Conservation (phyloP, 2,329 filamentous ascomycete genomes). For the Colletotrichum sidae region DNA sequence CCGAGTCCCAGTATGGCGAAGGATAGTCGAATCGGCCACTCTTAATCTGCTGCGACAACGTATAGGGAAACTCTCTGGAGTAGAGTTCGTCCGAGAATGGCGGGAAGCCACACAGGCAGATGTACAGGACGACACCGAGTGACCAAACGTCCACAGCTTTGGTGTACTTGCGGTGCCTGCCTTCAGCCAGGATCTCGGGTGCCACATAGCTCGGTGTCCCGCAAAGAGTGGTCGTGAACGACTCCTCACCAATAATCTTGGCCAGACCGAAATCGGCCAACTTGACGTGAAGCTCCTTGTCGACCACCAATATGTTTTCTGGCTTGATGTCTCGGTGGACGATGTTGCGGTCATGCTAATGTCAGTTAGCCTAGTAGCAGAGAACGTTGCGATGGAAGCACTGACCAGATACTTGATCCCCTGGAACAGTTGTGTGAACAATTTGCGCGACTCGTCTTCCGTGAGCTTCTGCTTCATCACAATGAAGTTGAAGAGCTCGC, state of each 20-base stretch:
- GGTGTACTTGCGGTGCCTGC: constrained; percentile 87
- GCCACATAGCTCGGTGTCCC: constrained; percentile 98
- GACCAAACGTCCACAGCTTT: constrained; percentile 98
- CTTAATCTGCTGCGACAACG: constrained; percentile 89
- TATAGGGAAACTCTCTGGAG: constrained; percentile 84
- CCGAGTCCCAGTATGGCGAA: constrained; percentile 93
- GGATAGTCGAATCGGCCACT: constrained; percentile 92
- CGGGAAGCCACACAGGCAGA: constrained; percentile 95
- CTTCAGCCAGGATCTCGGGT: constrained; percentile 90
- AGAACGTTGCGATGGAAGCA: constrained; percentile 20
- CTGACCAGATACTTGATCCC: constrained; percentile 94
- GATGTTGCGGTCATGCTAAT: constrained; percentile 93
- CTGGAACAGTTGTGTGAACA: constrained; percentile 92
- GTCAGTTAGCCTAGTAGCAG: constrained; percentile 42
- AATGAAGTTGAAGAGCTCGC: constrained; percentile 96
- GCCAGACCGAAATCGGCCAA: constrained; percentile 96
- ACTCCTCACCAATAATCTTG: constrained; percentile 98
- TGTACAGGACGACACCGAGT: constrained; percentile 96
- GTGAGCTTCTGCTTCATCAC: constrained; percentile 89
- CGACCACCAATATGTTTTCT: constrained; percentile 91
- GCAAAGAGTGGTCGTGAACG: constrained; percentile 95
- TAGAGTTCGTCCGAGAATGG: constrained; percentile 96
- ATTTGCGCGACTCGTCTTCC: constrained; percentile 84
- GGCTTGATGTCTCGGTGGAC: constrained; percentile 98
- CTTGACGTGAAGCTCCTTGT: constrained; percentile 88